Evolutionary conservation across 495 filamentous ascomycete genomes (phyloP).

Genomic region (Cercophora sp.): DNA sequence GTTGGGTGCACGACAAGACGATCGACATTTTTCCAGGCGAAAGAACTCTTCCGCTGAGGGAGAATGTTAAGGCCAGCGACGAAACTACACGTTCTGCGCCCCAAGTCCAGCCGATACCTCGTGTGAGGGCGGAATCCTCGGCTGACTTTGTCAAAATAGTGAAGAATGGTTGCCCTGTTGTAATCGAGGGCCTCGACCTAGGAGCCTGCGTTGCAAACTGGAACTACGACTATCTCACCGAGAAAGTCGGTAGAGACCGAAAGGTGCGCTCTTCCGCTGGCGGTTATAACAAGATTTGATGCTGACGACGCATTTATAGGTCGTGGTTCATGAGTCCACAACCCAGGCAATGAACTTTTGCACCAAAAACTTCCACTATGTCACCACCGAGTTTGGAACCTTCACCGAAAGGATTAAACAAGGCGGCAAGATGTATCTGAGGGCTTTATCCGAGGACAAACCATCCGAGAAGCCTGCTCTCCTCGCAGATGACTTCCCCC

Average conservation of each 20-base stretch:
- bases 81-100: not conserved
- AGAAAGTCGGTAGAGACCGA: conserved; percentile 59
- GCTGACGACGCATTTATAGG: conserved; percentile 34
- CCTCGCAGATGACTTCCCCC: conserved; percentile 66
- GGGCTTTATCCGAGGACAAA: conserved; percentile 64
- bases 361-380: conserved; percentile 76
- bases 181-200: conserved; percentile 62
- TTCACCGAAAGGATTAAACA: conserved; percentile 59
- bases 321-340: conserved; percentile 66
- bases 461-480: conserved; percentile 65
- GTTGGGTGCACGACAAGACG: conserved; percentile 24
- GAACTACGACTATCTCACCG: conserved; percentile 65
- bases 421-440: conserved; percentile 68
- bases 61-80: not conserved
- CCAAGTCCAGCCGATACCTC: conserved; percentile 39
- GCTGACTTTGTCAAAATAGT: conserved; percentile 55
- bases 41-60: not conserved
- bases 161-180: conserved; percentile 54
- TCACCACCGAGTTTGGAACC: conserved; percentile 60
- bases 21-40: conserved; percentile 24
- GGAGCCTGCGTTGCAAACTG: conserved; percentile 65
- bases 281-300: not conserved
- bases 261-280: conserved; percentile 44
- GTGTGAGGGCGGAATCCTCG: conserved; percentile 43
- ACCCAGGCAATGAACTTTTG: conserved; percentile 72